A percentile compares a stretch with the other conserved stretches of the same genome.
Evolutionary conservation across 257 asterid genomes (phyloP).

Genomic region (Ajuga chamaepitys): DNA sequence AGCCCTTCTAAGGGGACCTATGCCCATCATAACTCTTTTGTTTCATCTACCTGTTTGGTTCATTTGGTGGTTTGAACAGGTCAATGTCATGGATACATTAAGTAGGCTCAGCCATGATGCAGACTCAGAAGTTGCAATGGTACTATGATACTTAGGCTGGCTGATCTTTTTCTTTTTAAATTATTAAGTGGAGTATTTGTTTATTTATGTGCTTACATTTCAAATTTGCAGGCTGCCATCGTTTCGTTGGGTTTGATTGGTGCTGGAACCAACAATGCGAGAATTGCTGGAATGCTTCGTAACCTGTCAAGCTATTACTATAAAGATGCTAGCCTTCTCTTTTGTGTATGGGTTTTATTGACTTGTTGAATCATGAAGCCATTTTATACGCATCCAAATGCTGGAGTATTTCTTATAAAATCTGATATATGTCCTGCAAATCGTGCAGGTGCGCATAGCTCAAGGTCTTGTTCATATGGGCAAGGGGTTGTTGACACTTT

Average conservation of each 20-base stretch:
- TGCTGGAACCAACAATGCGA: conserved; percentile 97
- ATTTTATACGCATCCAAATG: background rate
- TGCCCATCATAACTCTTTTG: background rate
- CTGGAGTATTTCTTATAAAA: background rate
- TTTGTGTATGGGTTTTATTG: conserved; percentile 55
- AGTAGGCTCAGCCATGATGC: conserved; percentile 99
- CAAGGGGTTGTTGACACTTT: conserved; percentile 79
- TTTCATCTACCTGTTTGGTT: conserved; percentile 1
- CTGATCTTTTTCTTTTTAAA: background rate
- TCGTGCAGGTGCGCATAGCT: conserved; percentile 87
- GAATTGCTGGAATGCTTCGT: conserved; percentile 98
- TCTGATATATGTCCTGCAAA: background rate
- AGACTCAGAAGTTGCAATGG: conserved; percentile 97
- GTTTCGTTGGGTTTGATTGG: conserved; percentile 91
- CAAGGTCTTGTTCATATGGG: conserved; percentile 95
- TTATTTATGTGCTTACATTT: background rate
- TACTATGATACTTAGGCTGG: conserved; percentile 14
- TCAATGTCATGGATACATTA: conserved; percentile 96
- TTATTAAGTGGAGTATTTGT: background rate
- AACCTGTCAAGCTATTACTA: conserved; percentile 94
- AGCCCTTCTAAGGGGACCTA: background rate
- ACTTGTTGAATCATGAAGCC: background rate
- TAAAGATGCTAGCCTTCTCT: conserved; percentile 91
- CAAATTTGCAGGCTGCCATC: conserved; percentile 64
- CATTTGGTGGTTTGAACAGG: conserved; percentile 43